phyloP scores from a whole-genome alignment of 164 flowering plant genomes.

The Liquidambar formosana region DNA sequence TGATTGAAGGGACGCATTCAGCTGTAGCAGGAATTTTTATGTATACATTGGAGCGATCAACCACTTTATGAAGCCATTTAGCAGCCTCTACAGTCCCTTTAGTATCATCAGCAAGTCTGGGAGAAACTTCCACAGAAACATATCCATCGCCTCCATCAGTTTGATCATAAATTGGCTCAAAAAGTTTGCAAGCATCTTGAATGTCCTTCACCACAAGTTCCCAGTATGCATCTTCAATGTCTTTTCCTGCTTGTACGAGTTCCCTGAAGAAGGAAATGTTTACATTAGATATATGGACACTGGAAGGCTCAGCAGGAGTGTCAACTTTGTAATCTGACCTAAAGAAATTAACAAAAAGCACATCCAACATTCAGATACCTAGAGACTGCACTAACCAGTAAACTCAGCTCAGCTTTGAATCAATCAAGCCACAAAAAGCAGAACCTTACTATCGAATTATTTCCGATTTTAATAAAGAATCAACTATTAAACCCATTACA shows the following conservation, averaged over 20 bases:
- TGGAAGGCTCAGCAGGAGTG: no score
- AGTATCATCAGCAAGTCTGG: constrained; percentile 86
- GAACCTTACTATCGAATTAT: neutral
- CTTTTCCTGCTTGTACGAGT: constrained; percentile 83
- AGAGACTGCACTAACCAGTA: no score
- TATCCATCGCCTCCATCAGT: constrained; percentile 95
- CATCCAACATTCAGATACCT: no score
- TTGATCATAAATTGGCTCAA: constrained; percentile 88
- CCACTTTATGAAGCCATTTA: constrained; percentile 85
- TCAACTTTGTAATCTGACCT: no score
- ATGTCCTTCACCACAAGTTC: constrained; percentile 97
- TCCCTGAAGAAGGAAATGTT: constrained; percentile 48
- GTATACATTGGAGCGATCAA: constrained; percentile 81
- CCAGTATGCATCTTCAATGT: constrained; percentile 89
- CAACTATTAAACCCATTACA: neutral
- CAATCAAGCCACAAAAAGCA: neutral
- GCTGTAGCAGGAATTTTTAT: constrained; percentile 98
- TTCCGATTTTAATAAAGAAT: neutral
- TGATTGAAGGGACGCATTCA: constrained; percentile 83
- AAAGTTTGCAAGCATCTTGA: constrained; percentile 97
- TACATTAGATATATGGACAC: neutral
- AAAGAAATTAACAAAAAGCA: neutral
- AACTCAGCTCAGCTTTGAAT: neutral
- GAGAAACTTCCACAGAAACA: constrained; percentile 99
- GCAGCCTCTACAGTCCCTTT: constrained; percentile 95